Percentiles rank a stretch among this genome's conserved stretches.
These are phyloP conservation scores for Backusella circina DNA, from an alignment of 192 early-diverging fungal genomes.

Conservation along the genomic window DNA sequence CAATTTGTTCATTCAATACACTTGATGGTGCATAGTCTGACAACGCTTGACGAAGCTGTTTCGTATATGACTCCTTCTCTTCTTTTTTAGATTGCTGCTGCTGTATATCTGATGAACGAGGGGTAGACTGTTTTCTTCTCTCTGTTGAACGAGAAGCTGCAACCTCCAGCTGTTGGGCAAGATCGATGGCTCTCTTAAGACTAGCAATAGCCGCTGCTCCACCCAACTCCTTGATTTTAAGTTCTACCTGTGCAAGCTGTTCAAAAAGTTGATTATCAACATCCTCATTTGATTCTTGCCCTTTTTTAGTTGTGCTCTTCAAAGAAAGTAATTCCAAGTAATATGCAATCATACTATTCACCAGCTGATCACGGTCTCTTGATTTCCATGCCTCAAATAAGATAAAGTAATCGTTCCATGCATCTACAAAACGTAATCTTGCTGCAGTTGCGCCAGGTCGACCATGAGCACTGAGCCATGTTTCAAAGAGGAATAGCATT, in stretches of 20 bases:
- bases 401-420: constrained; percentile 56
- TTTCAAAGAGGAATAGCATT: constrained; percentile 34
- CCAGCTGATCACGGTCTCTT: constrained; percentile 57
- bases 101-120: neutral
- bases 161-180: neutral
- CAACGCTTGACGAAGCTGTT: constrained; percentile 37
- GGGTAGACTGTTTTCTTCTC: constrained; percentile 4
- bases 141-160: neutral
- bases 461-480: constrained; percentile 25
- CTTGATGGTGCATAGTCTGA: constrained; percentile 36
- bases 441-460: constrained; percentile 6
- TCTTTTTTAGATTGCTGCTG: neutral
- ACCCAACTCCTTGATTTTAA: constrained; percentile 4
- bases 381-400: constrained; percentile 73
- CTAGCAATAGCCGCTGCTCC: constrained; percentile 8
- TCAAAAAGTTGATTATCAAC: constrained; percentile 24
- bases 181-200: neutral
- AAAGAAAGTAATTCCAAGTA: constrained; percentile 63
- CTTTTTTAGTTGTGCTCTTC: constrained; percentile 52
- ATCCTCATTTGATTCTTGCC: constrained; percentile 40
- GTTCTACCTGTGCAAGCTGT: constrained; percentile 20
- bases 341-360: constrained; percentile 62
- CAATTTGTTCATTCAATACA: constrained; percentile 62
- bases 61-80: neutral
- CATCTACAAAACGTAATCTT: constrained; percentile 40